Conservation (phyloP, 352 stramenopile species). For the Pythium aristosporum region DNA sequence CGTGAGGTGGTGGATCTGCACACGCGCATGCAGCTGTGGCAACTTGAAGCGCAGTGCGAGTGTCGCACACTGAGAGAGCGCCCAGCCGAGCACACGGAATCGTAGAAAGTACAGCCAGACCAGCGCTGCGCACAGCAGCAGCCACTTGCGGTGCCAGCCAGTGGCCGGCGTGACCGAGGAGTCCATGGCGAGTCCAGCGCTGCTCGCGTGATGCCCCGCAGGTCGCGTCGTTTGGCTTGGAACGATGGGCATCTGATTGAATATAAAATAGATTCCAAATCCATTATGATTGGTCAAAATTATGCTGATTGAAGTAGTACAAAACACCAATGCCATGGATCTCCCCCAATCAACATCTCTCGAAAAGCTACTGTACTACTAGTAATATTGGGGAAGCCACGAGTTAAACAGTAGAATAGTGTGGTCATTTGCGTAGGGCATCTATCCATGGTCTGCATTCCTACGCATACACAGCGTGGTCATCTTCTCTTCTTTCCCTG, state of each 20-base stretch:
- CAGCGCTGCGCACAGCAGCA: constrained; percentile 39
- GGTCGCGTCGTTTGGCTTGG: neutral
- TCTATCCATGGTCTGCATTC: too few relatives aligned
- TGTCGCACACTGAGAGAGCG: constrained; percentile 45
- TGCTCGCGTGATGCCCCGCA: constrained; percentile 10
- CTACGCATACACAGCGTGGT: too few relatives aligned
- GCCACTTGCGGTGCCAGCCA: constrained; percentile 66
- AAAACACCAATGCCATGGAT: too few relatives aligned
- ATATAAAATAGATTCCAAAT: constrained; percentile 2
- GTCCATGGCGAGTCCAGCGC: too few relatives aligned
- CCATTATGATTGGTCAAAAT: constrained; percentile 17
- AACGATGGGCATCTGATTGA: neutral
- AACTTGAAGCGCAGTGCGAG: constrained; percentile 32
- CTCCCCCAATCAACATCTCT: too few relatives aligned
- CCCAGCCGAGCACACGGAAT: constrained; percentile 50
- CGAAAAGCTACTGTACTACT: too few relatives aligned
- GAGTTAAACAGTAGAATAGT: too few relatives aligned
- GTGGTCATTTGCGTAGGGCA: too few relatives aligned
- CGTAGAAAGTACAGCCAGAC: constrained; percentile 54
- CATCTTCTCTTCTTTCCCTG: too few relatives aligned
- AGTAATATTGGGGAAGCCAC: too few relatives aligned
- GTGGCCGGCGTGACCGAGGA: neutral
- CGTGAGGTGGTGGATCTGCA: constrained; percentile 47
- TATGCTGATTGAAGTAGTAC: neutral
- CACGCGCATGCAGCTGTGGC: constrained; percentile 22